Evolutionary conservation across 2,329 filamentous ascomycete genomes (phyloP), one percentile per base, ranked within the genome.

Genomic region (Sporothrix luriei): DNA sequence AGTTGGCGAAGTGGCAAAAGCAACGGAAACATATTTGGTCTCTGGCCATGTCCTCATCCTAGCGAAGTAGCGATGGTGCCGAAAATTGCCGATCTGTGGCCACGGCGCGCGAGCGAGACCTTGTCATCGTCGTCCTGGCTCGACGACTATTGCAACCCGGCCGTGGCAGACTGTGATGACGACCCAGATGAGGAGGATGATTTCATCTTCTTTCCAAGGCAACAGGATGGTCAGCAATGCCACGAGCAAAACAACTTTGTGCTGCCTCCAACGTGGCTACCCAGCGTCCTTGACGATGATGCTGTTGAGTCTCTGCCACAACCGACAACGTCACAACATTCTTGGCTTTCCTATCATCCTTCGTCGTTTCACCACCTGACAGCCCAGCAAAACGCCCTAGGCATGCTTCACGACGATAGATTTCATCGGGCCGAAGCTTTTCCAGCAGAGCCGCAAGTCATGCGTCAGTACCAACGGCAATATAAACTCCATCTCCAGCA

Each of bases 21-120:
- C 59, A 55, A 13, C 13, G 52, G 24, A n/a, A 10, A 19, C 59
- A 11, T 1, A 7, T 16, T 43, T 43, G 26, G 43, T 21, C 10
- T 64, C 21, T 64, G 61, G 61, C 61, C 33, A 16, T 21, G 49
- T 33, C 61, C 61, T 13, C 46, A 49, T 21, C 24, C 43, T 14
- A 9, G 14, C 61, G 24, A 49, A 19, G 43, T 24, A 49, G 49
- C n/a, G 14, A 49, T 49, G 26, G 62, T 40, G 29, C 19, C 48
- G n/a, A 66, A 66, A 5, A 7, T 40, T 6, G 62, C 48, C 7
- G 48, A 66, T 24, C 29, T 66, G 48, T 66, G 62, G 62, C 48
- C 62, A 9, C 46, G 62, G 26, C 48, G 48, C 6, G 48, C 62
- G 6, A 66, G 62, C 26, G 24, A 49, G 38, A 46, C 38, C 19